Evolutionary conservation across 768 basidiomycete genomes (phyloP).

Genomic region (Lactarius trivialis): DNA sequence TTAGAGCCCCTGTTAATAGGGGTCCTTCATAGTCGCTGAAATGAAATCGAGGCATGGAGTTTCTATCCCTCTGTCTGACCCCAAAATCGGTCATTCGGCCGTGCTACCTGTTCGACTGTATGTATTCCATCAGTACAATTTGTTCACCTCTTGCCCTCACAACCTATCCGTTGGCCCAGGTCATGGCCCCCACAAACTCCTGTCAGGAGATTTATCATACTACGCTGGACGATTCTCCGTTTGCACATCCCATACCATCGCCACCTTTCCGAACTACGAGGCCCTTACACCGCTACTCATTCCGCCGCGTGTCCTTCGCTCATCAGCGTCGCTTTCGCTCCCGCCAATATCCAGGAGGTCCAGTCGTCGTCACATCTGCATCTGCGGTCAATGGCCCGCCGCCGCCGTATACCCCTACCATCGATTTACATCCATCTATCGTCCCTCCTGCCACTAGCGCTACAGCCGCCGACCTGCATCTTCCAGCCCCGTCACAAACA

Average conservation of each 20-base stretch:
- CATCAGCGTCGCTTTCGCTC: slow-evolving; percentile 11
- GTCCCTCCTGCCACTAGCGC: not conserved
- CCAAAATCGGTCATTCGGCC: not conserved
- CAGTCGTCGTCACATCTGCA: not conserved
- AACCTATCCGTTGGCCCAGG: slow-evolving; percentile 8
- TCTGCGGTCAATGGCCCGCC: not conserved
- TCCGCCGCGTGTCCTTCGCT: not conserved
- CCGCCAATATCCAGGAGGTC: slow-evolving; percentile 1
- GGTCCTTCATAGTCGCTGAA: not conserved
- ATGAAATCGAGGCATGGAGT: too few relatives aligned
- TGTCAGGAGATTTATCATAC: not conserved
- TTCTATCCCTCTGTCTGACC: not conserved
- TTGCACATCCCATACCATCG: not conserved
- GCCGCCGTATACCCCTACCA: not conserved
- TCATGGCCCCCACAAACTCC: slow-evolving; percentile 16
- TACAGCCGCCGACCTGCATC: not conserved
- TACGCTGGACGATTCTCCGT: not conserved
- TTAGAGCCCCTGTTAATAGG: not conserved
- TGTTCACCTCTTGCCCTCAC: slow-evolving; percentile 12
- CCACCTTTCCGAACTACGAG: not conserved
- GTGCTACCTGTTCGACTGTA: not conserved
- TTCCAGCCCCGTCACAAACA: not conserved
- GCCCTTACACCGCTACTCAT: not conserved
- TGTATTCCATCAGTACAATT: slow-evolving; percentile 8
- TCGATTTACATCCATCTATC: not conserved